Percentiles rank a stretch among this genome's conserved stretches.
Conservation (phyloP, 345 rosid genomes). For the Euphorbia lathyris region DNA sequence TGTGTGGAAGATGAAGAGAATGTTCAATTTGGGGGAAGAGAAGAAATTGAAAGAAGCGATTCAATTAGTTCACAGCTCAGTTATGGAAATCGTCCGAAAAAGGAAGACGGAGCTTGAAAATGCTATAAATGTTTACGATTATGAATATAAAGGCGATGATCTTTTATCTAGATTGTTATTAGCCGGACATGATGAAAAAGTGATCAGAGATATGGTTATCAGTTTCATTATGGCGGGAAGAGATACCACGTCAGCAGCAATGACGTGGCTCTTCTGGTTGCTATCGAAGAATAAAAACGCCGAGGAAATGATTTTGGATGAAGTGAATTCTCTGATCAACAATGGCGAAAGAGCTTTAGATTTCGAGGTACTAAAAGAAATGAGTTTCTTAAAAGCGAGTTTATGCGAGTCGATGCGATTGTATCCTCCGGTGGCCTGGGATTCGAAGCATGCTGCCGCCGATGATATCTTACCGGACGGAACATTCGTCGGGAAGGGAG, state of each 20-base stretch:
- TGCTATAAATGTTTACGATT: not conserved
- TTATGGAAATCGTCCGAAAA: constrained; percentile 10
- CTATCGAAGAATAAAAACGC: constrained; percentile 18
- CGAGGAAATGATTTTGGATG: constrained; percentile 20
- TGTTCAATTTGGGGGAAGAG: constrained; percentile 17
- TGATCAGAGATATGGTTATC: constrained; percentile 25
- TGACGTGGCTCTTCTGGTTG: constrained; percentile 37
- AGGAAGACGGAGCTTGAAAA: constrained; percentile 18
- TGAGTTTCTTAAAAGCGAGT: constrained; percentile 27
- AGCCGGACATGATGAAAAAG: constrained; percentile 22
- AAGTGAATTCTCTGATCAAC: not conserved
- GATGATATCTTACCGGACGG: constrained; percentile 32
- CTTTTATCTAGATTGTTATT: constrained; percentile 24
- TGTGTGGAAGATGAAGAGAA: constrained; percentile 25
- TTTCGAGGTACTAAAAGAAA: constrained; percentile 22
- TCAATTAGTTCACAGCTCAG: constrained; percentile 20
- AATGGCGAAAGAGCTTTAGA: constrained; percentile 11
- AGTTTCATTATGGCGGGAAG: constrained; percentile 38
- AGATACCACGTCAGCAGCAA: constrained; percentile 31
- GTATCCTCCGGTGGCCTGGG: constrained; percentile 36
- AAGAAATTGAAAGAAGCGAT: constrained; percentile 26
- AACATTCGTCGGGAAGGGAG: constrained; percentile 26
- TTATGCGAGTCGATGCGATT: constrained; percentile 33
- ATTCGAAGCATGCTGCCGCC: constrained; percentile 24
- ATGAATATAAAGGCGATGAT: constrained; percentile 3